Conservation (phyloP, 2,329 filamentous ascomycete species). For the Penicillium sclerotiorum region DNA sequence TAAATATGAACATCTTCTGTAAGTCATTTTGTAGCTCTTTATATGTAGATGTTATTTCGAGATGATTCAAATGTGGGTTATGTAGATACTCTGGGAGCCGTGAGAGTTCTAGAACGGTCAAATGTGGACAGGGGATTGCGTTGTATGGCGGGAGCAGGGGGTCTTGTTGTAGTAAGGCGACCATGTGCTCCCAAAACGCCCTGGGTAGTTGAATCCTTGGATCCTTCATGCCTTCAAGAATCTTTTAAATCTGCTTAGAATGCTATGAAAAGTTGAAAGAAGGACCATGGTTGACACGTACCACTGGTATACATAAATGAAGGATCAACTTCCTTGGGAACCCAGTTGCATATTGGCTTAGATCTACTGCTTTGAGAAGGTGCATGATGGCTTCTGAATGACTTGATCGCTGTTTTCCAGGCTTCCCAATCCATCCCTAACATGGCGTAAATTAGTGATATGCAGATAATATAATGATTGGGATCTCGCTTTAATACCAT, state of each 20-base stretch:
- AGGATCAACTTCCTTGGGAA: neutral
- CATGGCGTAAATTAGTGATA: neutral
- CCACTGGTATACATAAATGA: neutral
- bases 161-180: conserved; percentile 1
- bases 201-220: conserved; percentile 21
- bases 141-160: neutral
- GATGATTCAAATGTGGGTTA: conserved; percentile 14
- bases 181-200: conserved; percentile 21
- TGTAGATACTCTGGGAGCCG: conserved; percentile 18
- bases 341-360: neutral
- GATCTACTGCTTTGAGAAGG: neutral
- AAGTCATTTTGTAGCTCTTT: conserved; percentile 17
- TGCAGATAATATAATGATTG: too few species aligned
- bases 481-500: neutral
- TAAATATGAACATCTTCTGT: conserved; percentile 10
- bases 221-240: conserved; percentile 26
- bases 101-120: conserved; percentile 10
- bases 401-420: neutral
- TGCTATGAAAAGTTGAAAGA: neutral
- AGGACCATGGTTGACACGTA: neutral
- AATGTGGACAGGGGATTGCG: conserved; percentile 1
- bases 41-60: conserved; percentile 20
- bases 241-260: conserved; percentile 14
- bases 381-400: conserved; percentile 1
- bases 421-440: conserved; percentile 27